phyloP scores from a whole-genome alignment of 768 basidiomycete species.

The Paxillus involutus region DNA sequence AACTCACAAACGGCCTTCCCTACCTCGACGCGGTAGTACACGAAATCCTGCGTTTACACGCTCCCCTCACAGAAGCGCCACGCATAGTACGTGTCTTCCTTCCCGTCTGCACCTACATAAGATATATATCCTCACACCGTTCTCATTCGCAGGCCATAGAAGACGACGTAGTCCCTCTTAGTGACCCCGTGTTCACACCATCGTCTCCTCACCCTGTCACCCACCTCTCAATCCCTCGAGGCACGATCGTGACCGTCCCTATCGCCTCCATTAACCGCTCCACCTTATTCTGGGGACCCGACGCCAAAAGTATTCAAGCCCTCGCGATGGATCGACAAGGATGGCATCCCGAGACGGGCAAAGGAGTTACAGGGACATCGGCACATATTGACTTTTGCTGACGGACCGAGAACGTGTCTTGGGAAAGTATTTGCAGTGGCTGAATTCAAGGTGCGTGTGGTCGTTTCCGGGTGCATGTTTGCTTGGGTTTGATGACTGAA shows the following conservation, averaged over 20 bases:
- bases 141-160: constrained; percentile 28
- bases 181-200: constrained; percentile 19
- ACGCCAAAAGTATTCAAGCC: constrained; percentile 43
- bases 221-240: constrained; percentile 36
- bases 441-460: constrained; percentile 38
- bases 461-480: not conserved
- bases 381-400: constrained; percentile 44
- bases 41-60: constrained; percentile 40
- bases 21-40: constrained; percentile 42
- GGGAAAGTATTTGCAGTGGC: constrained; percentile 43
- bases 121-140: not conserved
- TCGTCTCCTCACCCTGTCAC: constrained; percentile 16
- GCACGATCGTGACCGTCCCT: constrained; percentile 38
- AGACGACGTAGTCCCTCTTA: constrained; percentile 40
- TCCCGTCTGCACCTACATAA: not conserved
- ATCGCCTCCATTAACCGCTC: constrained; percentile 42
- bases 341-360: constrained; percentile 28
- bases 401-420: constrained; percentile 45
- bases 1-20: constrained; percentile 36
- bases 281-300: constrained; percentile 42
- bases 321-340: constrained; percentile 39
- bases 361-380: constrained; percentile 36
- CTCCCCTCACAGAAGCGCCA: constrained; percentile 28
- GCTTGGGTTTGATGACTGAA: too few relatives aligned
- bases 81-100: constrained; percentile 27